Conservation (phyloP, 2,329 filamentous ascomycete genomes). For the Nemania sp. region DNA sequence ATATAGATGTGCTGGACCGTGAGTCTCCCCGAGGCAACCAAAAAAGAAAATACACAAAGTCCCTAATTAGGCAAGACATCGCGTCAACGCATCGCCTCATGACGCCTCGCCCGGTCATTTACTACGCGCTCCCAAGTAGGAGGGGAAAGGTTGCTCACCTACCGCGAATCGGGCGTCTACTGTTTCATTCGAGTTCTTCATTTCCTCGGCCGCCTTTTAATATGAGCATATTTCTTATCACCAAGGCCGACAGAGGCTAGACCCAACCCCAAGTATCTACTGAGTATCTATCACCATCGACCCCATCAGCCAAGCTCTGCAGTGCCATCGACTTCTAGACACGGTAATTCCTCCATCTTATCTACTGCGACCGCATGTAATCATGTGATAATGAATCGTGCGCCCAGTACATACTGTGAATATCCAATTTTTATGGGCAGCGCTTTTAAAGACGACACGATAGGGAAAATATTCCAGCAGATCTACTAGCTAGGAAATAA, state of each 20-base stretch:
- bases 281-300: neutral
- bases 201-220: neutral
- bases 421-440: too few species aligned
- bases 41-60: neutral
- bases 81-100: neutral
- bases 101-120: neutral
- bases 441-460: too few species aligned
- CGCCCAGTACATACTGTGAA: too few species aligned
- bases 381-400: neutral
- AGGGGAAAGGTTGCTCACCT: neutral
- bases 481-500: neutral
- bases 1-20: neutral
- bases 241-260: too few species aligned
- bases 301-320: neutral
- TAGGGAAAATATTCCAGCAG: too few species aligned
- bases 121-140: too few species aligned
- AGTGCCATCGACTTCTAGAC: slow-evolving; percentile 3
- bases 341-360: neutral
- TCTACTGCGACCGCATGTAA: neutral
- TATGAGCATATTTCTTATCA: neutral
- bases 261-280: neutral
- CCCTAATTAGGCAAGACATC: neutral
- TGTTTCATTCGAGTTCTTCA: neutral
- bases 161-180: neutral
- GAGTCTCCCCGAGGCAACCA: too few species aligned